Conservation (phyloP, 106 monocot species). For the Dactylorhiza incarnata region DNA sequence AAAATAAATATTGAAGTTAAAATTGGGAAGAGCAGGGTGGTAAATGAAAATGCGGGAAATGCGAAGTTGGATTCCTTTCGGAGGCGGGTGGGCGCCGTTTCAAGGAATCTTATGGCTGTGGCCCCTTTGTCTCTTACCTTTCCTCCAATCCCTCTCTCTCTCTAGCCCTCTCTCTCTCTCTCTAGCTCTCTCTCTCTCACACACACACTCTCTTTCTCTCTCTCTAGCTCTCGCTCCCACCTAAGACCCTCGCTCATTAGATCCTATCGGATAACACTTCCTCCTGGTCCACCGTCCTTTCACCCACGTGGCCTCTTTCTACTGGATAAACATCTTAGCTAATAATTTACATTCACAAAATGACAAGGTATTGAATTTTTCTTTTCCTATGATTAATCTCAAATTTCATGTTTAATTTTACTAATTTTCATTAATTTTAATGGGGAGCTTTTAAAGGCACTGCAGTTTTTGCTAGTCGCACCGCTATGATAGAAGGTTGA, state of each 20-base stretch:
- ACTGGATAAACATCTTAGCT: too few relatives aligned
- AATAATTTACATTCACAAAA: too few relatives aligned
- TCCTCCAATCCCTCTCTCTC: background rate
- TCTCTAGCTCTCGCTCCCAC: too few relatives aligned
- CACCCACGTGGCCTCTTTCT: background rate
- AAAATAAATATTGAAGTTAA: background rate
- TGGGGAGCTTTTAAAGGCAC: too few relatives aligned
- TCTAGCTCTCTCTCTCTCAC: too few relatives aligned
- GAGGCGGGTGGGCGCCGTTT: background rate
- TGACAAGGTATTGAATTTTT: too few relatives aligned
- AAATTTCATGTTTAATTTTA: too few relatives aligned
- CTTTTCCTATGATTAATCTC: too few relatives aligned
- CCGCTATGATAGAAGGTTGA: too few relatives aligned
- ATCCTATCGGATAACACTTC: background rate
- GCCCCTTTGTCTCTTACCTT: background rate
- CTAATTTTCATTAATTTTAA: too few relatives aligned
- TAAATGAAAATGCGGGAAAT: background rate
- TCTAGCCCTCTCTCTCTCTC: background rate
- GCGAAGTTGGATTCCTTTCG: background rate
- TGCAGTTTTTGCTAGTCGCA: too few relatives aligned
- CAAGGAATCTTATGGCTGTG: constrained; percentile 7
- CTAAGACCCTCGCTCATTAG: background rate
- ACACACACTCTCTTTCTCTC: too few relatives aligned
- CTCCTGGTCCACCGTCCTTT: background rate
- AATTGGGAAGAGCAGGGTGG: background rate